Evolutionary conservation across 257 asterid species (phyloP), one percentile per base, ranked within the genome.

Genomic region (Fraxinus anomala): DNA sequence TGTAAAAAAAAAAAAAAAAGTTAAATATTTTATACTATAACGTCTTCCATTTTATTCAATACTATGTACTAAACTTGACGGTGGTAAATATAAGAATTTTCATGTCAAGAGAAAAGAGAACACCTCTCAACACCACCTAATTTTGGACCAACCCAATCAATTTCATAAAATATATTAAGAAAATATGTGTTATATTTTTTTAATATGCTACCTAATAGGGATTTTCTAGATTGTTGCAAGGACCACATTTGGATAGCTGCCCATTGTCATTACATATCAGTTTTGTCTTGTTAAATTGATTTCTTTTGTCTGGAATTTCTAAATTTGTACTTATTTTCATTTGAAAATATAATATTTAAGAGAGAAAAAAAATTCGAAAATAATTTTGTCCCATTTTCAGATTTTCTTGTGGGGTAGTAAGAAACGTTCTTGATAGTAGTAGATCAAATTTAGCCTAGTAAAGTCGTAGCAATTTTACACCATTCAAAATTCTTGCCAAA

Each of bases 221-320:
- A 6, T 56, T 56, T 19, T 56, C 2, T 56, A 56, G n/a, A 56
- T 56, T 56, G 67, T 61, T 24, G 69, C 34, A 63, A 24, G 34
- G 34, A 24, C 69, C 69, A 10, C 69, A 23, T 23, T 24, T 11
- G 33, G 68, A 63, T 63, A 11, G 19, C 6, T 26, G 17, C 17
- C 34, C 69, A 63, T 63, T 63, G 69, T 63, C 34, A 23, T 8
- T 63, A 63, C 3, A 10, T 9, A 24, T 7, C 36, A 63, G 36
- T 16, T 63, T 63, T 24, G 69, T 24, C 34, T 63, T 63, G 19
- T 63, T 24, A 9, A 23, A 63, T 63, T 63, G 17, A 63, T 63
- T 63, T 63, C 11, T 26, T 24, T 63, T 63, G 69, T 63, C 69
- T 63, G 17, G 68, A 63, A 63, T 63, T 24, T 63, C 33, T n/a